These are phyloP conservation scores for Populus euphratica DNA, from an alignment of 345 rosid species.

Conservation along the genomic window DNA sequence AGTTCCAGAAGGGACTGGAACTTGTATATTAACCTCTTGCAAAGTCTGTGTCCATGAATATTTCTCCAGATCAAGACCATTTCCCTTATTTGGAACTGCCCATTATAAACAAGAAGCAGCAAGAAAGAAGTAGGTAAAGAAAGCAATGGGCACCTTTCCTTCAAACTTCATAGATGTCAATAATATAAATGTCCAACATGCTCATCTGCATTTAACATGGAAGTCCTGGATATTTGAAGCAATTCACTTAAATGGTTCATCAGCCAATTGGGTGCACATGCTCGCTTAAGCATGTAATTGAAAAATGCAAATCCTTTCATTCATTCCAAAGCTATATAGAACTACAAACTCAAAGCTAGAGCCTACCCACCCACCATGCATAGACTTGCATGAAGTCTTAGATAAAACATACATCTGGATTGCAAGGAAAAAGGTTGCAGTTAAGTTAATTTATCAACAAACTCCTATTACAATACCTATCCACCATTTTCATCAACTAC, in stretches of 20 bases:
- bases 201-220: not conserved
- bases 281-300: not conserved
- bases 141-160: not conserved
- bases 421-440: too few species aligned
- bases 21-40: slow-evolving; percentile 66
- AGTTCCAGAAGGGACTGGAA: slow-evolving; percentile 79
- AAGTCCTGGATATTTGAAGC: not conserved
- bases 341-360: not conserved
- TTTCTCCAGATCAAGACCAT: slow-evolving; percentile 80
- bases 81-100: slow-evolving; percentile 82
- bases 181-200: not conserved
- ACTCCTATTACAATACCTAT: not conserved
- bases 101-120: not conserved
- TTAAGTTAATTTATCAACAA: not conserved
- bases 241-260: not conserved
- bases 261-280: not conserved
- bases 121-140: not conserved
- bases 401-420: not conserved
- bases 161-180: not conserved
- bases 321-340: not conserved
- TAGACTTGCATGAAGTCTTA: not conserved
- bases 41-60: slow-evolving; percentile 89
- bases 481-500: not conserved
- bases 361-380: not conserved
- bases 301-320: not conserved